Percentiles rank a stretch among this genome's conserved stretches.
Evolutionary conservation across 108 stramenopile species (phyloP).

Genomic region (Conticribra guillardii): DNA sequence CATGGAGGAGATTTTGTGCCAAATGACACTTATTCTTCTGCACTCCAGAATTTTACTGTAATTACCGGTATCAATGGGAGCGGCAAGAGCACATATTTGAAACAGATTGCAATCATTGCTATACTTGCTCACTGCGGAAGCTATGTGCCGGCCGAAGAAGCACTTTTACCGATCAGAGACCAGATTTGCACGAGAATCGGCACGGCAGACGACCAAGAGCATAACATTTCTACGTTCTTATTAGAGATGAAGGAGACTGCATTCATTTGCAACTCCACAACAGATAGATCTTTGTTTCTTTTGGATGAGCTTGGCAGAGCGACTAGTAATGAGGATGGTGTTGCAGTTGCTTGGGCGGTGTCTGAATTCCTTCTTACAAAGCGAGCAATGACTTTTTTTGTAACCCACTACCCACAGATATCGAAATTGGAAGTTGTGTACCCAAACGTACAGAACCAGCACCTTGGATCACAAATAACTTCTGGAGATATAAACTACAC

Average conservation of each 20-base stretch:
- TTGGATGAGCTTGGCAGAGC: constrained; percentile 96
- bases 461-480: constrained; percentile 59
- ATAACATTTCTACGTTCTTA: constrained; percentile 95
- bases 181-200: constrained; percentile 88
- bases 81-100: constrained; percentile 90
- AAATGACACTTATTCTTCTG: constrained; percentile 79
- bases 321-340: constrained; percentile 94
- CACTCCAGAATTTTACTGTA: constrained; percentile 69
- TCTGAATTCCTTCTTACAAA: constrained; percentile 76
- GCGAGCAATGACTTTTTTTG: constrained; percentile 87
- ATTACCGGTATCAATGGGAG: constrained; percentile 86
- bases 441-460: constrained; percentile 79
- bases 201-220: constrained; percentile 89
- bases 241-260: constrained; percentile 95
- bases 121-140: constrained; percentile 94
- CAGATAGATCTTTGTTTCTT: constrained; percentile 81
- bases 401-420: constrained; percentile 88
- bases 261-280: constrained; percentile 84
- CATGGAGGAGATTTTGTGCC: constrained; percentile 58
- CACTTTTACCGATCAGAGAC: constrained; percentile 78
- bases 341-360: constrained; percentile 89
- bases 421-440: constrained; percentile 71
- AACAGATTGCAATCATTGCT: constrained; percentile 89
- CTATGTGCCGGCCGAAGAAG: constrained; percentile 93
- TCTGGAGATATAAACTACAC: constrained; percentile 68